Percentiles rank a stretch among this genome's conserved stretches.
Conservation (phyloP, 2,329 filamentous ascomycete species). For the Trichophyton equinum region DNA sequence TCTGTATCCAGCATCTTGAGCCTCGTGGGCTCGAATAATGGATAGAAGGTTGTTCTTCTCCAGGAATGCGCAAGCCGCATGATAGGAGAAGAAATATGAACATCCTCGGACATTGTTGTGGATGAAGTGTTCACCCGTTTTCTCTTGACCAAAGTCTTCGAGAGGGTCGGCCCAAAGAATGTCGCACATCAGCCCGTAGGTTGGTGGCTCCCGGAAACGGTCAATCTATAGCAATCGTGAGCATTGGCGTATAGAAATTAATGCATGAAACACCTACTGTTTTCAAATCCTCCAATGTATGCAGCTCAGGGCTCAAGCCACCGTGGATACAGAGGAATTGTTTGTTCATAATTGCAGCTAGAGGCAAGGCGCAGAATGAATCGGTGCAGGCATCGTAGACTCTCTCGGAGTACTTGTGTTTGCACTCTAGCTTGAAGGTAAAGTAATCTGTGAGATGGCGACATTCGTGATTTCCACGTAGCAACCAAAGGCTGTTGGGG, state of each 20-base stretch:
- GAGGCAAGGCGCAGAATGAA: conserved; percentile 83
- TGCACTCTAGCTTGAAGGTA: conserved; percentile 99
- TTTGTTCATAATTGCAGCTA: conserved; percentile 99
- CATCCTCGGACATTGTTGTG: conserved; percentile 98
- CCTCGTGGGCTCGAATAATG: conserved; percentile 93
- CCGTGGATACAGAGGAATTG: conserved; percentile 98
- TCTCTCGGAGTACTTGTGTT: conserved; percentile 96
- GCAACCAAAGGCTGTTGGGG: conserved; percentile 89
- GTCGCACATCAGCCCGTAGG: conserved; percentile 96
- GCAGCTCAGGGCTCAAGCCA: conserved; percentile 86
- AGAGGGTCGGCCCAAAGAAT: conserved; percentile 97
- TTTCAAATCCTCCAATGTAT: conserved; percentile 89
- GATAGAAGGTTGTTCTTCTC: conserved; percentile 98
- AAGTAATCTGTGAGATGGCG: conserved; percentile 99
- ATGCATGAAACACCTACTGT: conserved; percentile 44
- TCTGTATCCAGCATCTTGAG: conserved; percentile 93
- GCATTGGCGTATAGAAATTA: not conserved
- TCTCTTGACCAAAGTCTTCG: conserved; percentile 97
- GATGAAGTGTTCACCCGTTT: conserved; percentile 92
- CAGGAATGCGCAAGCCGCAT: conserved; percentile 88
- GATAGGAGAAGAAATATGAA: conserved; percentile 99
- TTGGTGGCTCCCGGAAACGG: conserved; percentile 92
- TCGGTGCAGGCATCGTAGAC: conserved; percentile 98
- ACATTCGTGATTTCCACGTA: conserved; percentile 97
- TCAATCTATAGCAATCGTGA: conserved; percentile 54